A percentile compares a stretch with the other conserved stretches of the same genome.
These are phyloP conservation scores for Edaphochlamys debaryana DNA, from an alignment of 139 green algal genomes.

Conservation along the genomic window DNA sequence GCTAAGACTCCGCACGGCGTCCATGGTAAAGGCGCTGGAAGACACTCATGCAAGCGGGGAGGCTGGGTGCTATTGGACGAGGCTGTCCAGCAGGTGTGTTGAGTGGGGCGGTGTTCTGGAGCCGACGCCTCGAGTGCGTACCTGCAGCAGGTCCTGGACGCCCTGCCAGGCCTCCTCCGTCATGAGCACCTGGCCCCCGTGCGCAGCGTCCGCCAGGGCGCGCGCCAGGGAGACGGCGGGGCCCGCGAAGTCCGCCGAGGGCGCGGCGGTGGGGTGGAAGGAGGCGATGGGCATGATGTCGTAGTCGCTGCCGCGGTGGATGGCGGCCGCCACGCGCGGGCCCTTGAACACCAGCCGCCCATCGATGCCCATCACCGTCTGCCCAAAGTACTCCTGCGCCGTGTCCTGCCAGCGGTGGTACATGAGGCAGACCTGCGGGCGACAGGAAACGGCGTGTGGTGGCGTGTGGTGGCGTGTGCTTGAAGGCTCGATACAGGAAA, in stretches of 20 bases:
- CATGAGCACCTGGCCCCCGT: constrained; percentile 82
- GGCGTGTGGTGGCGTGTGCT: no score
- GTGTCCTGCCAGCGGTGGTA: constrained; percentile 63
- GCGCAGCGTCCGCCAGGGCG: constrained; percentile 52
- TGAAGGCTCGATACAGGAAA: neutral
- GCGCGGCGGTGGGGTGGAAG: constrained; percentile 32
- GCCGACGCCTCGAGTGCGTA: neutral
- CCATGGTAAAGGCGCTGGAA: no score
- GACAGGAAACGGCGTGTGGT: no score
- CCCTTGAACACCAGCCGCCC: constrained; percentile 74
- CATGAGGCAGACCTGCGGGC: constrained; percentile 59
- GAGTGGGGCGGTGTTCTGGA: no score
- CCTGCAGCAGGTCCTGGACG: constrained; percentile 62
- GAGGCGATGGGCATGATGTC: constrained; percentile 26
- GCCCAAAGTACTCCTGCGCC: constrained; percentile 58
- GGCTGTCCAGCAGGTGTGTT: no score
- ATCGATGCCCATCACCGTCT: constrained; percentile 63
- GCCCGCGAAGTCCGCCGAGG: constrained; percentile 60
- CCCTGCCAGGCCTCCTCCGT: constrained; percentile 76
- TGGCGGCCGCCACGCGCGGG: constrained; percentile 73
- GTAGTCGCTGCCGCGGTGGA: constrained; percentile 60
- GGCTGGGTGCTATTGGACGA: no score
- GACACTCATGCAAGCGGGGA: no score
- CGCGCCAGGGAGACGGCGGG: constrained; percentile 57
- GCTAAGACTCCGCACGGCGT: no score